Evolutionary conservation across 2,329 filamentous ascomycete species (phyloP).

Genomic region (Dothideomycetes sp.): DNA sequence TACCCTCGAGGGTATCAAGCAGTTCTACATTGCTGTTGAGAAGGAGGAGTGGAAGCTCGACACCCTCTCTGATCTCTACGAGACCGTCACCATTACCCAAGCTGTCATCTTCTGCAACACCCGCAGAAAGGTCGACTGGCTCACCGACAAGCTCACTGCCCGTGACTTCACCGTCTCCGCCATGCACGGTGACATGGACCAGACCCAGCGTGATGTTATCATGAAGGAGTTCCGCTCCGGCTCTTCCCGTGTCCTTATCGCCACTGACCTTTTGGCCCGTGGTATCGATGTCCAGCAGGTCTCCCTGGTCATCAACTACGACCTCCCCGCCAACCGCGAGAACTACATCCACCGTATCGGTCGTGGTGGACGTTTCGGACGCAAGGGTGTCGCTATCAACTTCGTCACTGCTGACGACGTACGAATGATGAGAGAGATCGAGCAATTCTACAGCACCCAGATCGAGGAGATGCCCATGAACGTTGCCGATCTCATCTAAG

Average conservation of each 20-base stretch:
- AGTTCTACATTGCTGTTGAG: constrained; percentile 99
- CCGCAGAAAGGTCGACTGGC: constrained; percentile 99
- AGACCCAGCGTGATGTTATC: constrained; percentile 93
- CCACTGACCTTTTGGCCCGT: constrained; percentile 94
- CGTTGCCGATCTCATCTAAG: constrained; percentile 43
- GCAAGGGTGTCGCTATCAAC: constrained; percentile 99
- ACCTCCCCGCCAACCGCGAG: constrained; percentile 95
- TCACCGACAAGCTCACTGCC: constrained; percentile 96
- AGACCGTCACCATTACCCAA: constrained; percentile 98
- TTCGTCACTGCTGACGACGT: constrained; percentile 99
- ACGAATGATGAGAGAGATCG: constrained; percentile 99
- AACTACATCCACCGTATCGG: constrained; percentile 99
- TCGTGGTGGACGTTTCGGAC: constrained; percentile 98
- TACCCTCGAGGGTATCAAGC: constrained; percentile 99
- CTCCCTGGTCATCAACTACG: constrained; percentile 99
- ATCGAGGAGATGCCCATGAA: constrained; percentile 99
- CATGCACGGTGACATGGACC: constrained; percentile 99
- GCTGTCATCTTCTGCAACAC: constrained; percentile 99
- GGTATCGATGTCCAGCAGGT: constrained; percentile 99
- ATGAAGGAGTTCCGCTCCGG: constrained; percentile 99
- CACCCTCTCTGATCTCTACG: constrained; percentile 96
- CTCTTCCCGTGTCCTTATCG: constrained; percentile 95
- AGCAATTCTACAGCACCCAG: constrained; percentile 99
- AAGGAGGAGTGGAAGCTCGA: constrained; percentile 99
- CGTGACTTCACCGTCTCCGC: constrained; percentile 98